Percentiles rank a stretch among this genome's conserved stretches.
phyloP scores from a whole-genome alignment of 2,329 filamentous ascomycete species.

The Dactylellina leptospora region DNA sequence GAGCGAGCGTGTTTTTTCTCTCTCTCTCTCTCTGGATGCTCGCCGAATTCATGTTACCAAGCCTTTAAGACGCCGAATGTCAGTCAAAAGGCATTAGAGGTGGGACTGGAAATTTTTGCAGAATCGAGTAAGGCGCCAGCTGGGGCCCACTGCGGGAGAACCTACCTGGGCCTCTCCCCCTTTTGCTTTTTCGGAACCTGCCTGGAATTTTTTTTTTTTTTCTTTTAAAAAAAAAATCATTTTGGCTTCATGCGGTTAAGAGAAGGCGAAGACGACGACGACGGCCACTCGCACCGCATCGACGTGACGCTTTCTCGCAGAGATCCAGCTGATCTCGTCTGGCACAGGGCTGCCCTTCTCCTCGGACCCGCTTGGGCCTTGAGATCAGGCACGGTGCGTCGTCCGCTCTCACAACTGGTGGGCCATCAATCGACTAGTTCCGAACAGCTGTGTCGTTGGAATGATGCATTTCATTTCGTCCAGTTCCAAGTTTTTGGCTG shows the following conservation, averaged over 20 bases:
- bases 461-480: slow-evolving; percentile 6
- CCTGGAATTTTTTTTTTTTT: slow-evolving; percentile 7
- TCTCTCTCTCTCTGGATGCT: no score
- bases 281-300: slow-evolving; percentile 6
- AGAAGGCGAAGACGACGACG: not conserved
- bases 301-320: slow-evolving; percentile 12
- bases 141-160: slow-evolving; percentile 51
- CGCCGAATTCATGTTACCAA: slow-evolving; percentile 49
- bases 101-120: slow-evolving; percentile 45
- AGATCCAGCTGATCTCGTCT: slow-evolving; percentile 50
- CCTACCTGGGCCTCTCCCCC: slow-evolving; percentile 36
- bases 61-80: slow-evolving; percentile 52
- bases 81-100: slow-evolving; percentile 7
- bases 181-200: slow-evolving; percentile 41
- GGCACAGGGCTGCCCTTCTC: slow-evolving; percentile 42
- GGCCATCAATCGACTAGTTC: slow-evolving; percentile 20
- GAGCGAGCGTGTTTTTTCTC: not conserved
- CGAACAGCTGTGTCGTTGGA: slow-evolving; percentile 29
- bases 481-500: slow-evolving; percentile 27
- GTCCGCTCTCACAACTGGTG: not conserved
- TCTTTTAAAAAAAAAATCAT: no score
- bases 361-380: slow-evolving; percentile 30
- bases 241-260: slow-evolving; percentile 29
- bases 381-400: not conserved
- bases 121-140: slow-evolving; percentile 19